phyloP scores from a whole-genome alignment of 2,329 filamentous ascomycete genomes.

The Pyrenochaeta sp. region DNA sequence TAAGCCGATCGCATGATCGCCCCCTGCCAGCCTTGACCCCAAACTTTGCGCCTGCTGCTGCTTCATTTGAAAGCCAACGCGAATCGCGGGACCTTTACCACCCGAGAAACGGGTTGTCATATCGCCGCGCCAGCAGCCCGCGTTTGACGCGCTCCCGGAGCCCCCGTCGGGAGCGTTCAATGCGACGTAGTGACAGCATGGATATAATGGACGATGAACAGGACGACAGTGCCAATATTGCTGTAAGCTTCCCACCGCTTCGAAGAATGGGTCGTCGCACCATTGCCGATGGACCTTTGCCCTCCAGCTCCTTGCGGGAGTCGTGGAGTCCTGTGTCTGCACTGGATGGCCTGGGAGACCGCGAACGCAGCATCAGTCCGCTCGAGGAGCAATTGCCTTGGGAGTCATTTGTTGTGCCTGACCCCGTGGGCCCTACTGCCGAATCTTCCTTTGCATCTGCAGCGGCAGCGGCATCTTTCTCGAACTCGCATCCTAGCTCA shows the following conservation, averaged over 20 bases:
- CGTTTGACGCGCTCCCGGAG: conserved; percentile 21
- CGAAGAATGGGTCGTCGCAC: conserved; percentile 48
- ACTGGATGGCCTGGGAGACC: conserved; percentile 81
- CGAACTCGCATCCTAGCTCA: conserved; percentile 44
- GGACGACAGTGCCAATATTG: conserved; percentile 32
- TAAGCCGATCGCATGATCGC: conserved; percentile 20
- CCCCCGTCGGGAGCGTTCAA: conserved; percentile 9
- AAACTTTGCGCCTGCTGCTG: conserved; percentile 44
- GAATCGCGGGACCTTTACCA: conserved; percentile 7
- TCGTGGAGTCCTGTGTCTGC: conserved; percentile 46
- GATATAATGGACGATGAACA: conserved; percentile 25
- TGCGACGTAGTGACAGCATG: conserved; percentile 6
- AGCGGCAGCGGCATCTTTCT: conserved; percentile 60
- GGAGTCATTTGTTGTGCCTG: conserved; percentile 84
- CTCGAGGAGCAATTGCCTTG: conserved; percentile 65
- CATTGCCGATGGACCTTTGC: conserved; percentile 45
- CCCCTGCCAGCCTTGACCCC: conserved; percentile 42
- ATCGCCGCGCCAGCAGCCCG: conserved; percentile 9
- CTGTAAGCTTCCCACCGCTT: conserved; percentile 45
- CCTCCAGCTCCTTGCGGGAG: conserved; percentile 47
- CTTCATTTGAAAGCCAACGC: no score
- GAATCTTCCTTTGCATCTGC: conserved; percentile 83
- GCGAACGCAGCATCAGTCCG: conserved; percentile 81
- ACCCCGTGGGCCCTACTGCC: conserved; percentile 79
- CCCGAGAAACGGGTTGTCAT: conserved; percentile 13